phyloP scores from a whole-genome alignment of 495 filamentous ascomycete species.

The Podospora sp. region DNA sequence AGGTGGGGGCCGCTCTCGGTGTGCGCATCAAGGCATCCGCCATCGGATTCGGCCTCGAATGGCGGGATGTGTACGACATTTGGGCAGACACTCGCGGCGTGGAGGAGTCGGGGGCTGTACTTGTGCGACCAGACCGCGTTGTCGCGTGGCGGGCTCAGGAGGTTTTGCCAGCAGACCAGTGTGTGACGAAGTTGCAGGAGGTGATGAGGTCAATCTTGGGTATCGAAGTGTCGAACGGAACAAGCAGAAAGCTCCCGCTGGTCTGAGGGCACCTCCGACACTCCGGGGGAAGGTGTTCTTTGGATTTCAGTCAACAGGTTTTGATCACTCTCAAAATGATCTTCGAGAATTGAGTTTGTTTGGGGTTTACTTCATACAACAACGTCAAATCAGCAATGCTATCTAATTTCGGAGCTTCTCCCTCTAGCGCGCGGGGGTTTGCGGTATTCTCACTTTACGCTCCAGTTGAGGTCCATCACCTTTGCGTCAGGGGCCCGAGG shows the following conservation, averaged over 20 bases:
- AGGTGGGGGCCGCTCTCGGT: slow-evolving; percentile 18
- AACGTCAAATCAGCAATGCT: too few relatives aligned
- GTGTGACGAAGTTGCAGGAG: slow-evolving; percentile 21
- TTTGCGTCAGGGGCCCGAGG: background rate
- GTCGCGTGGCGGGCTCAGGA: slow-evolving; percentile 37
- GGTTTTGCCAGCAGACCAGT: background rate
- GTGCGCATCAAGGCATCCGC: slow-evolving; percentile 31
- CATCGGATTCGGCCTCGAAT: slow-evolving; percentile 36
- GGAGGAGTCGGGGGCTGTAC: slow-evolving; percentile 35
- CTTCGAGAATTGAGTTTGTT: too few relatives aligned
- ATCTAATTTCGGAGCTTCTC: too few relatives aligned
- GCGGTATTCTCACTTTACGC: background rate
- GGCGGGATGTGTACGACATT: slow-evolving; percentile 30
- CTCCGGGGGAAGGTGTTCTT: too few relatives aligned
- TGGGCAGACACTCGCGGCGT: slow-evolving; percentile 34
- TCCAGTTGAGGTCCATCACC: background rate
- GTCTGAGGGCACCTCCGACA: too few relatives aligned
- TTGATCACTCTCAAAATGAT: too few relatives aligned
- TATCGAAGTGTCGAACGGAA: background rate
- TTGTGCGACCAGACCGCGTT: slow-evolving; percentile 42
- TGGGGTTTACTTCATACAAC: too few relatives aligned
- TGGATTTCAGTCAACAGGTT: too few relatives aligned
- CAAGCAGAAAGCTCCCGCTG: background rate
- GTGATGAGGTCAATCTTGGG: slow-evolving; percentile 21
- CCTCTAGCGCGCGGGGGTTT: too few relatives aligned